phyloP scores from a whole-genome alignment of 2,329 filamentous ascomycete genomes.

The Endoconidiophora laricicola region DNA sequence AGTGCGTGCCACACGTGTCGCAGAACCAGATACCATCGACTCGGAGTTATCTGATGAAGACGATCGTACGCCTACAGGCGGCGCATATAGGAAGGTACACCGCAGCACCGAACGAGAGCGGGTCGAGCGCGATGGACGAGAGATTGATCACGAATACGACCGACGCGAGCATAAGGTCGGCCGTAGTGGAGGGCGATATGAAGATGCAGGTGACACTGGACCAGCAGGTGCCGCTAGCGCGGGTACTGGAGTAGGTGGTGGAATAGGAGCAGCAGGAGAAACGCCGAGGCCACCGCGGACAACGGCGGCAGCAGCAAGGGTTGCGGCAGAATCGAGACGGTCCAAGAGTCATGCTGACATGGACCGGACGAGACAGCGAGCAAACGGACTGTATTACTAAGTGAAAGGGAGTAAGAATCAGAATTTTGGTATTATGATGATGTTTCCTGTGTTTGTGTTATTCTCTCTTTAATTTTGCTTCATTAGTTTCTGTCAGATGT shows the following conservation, averaged over 20 bases:
- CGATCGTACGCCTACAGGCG: not conserved
- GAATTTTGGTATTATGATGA: not conserved
- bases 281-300: no score
- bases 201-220: not conserved
- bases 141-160: conserved; percentile 7
- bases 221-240: no score
- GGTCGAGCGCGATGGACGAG: conserved; percentile 5
- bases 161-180: conserved; percentile 1
- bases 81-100: not conserved
- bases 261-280: no score
- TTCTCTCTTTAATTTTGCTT: not conserved
- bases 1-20: no score
- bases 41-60: not conserved
- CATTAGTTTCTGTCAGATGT: not conserved
- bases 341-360: conserved; percentile 35
- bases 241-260: no score
- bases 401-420: not conserved
- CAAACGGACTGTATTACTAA: conserved; percentile 9
- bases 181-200: not conserved
- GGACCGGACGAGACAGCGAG: conserved; percentile 25
- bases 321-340: conserved; percentile 17
- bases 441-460: not conserved
- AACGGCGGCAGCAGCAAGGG: not conserved
- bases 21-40: not conserved
- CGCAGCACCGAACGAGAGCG: not conserved